Base-by-base conservation (phyloP, 805 yeast species). In the Candida lessepsii region DNA sequence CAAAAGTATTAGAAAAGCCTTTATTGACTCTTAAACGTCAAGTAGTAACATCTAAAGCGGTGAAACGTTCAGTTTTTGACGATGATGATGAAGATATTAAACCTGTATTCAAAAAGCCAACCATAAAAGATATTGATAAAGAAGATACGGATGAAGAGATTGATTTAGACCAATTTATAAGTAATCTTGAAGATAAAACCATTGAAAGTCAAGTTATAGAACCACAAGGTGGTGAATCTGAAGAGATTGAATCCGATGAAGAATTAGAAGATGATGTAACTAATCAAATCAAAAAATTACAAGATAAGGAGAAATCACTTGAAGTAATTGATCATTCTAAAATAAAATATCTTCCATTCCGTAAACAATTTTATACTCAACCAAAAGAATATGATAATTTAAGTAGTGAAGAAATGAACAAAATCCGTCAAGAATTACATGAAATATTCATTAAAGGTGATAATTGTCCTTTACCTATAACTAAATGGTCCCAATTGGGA, bases 401-500 rank as follows among this genome's bases (percentile, higher is more conserved):
- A 39, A 61, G 79, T 0, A 65, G 63, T 0, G 78, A 73, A 27
- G 89, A 86, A 36, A 79, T 83, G 1, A 71, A 70, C 1, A 70
- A 67, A 5, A 52, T 83, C 5, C 59, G 93, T 34, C 50, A 71
- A 11, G 54, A 54, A 9, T 53, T 80, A 30, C 89, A 81, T 44
- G 82, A 83, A n/a, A 80, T 88, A 23, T 75, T 75, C 35, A 78
- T 86, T 2, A 61, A 76, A 36, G 95, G 95, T 0, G 46, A 51
- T 0, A 56, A 67, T 29, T 72, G 78, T 29, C 81, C 83, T 1
- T 68, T 70, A 18, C 96, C 97, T 0, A 76, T 88, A 0, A 52
- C 71, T 29, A 76, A 77, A 40, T 91, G 97, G 95, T 70, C 84
- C 2, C 91, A 87, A 46, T 65, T 89, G 40, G 96, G 96, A 0